Base-by-base conservation (phyloP, 768 basidiomycete genomes). In the Boletus vermiculosoides region DNA sequence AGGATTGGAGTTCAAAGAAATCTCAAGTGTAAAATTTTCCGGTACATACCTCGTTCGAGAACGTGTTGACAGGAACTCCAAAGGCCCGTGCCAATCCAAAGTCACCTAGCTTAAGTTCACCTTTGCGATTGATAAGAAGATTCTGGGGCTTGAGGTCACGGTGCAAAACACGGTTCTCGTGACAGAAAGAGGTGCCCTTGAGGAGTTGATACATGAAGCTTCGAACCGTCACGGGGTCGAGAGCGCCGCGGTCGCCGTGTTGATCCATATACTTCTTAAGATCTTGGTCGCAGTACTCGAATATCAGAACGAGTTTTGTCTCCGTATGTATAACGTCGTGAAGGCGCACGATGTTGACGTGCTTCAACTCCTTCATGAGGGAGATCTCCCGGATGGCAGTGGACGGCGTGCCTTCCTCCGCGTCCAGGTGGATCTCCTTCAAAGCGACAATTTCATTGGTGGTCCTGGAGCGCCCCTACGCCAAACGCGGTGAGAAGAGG, bases 221-320 rank as follows among this genome's bases (percentile, higher is more conserved):
- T 55, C 92, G 87, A 58, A 98, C 80, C 4, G 92, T 94, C 45
- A 82, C 80, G 18, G 91, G 86, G 60, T 97, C 94, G 42, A 99
- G 81, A 5, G 96, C 94, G 52, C 97, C 94, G 44, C 95, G 85
- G 62, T 98, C 94, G 54, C 97, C 97, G 65, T 97, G 88, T 36
- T 92, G 88, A 72, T 99, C 97, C 97, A 99, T 99, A 73, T 98
- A 98, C 71, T 94, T 94, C 75, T 99, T 99, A 45, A 99, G 81
- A 76, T 99, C 97, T 74, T 95, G 92, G 66, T 99, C 97, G 73
- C 94, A 97, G 71, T 85, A 98, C 75, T 99, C 97, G 73, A 98
- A 99, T 63, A 99, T 95, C 56, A 99, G 89, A 60, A 98, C 91
- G 48, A 99, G 87, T 65, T 98, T 98, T 9, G 92, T 91, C 75